phyloP scores from a whole-genome alignment of 441 rosid genomes.

The Adansonia grandidieri region DNA sequence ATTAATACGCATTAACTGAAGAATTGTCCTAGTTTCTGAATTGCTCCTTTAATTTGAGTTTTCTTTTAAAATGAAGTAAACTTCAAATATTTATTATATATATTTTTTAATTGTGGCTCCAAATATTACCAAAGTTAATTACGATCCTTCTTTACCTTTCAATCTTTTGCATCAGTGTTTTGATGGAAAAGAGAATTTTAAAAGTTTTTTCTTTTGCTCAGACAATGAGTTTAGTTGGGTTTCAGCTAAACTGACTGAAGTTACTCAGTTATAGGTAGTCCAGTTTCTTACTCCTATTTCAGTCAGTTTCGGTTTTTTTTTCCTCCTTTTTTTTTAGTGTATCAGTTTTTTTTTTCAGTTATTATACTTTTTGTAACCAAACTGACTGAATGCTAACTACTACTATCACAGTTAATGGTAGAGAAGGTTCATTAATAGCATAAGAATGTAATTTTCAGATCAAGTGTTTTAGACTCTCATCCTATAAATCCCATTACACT shows the following conservation, averaged over 20 bases:
- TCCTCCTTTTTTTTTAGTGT: neutral
- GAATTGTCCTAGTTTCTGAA: neutral
- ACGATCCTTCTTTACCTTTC: neutral
- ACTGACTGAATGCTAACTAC: neutral
- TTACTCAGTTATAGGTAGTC: neutral
- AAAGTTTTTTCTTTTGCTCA: neutral
- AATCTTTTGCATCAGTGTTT: neutral
- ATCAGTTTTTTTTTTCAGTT: neutral
- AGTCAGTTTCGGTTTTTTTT: neutral
- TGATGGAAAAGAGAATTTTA: neutral
- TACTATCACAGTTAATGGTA: neutral
- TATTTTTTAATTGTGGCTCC: too few relatives aligned
- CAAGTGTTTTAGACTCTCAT: neutral
- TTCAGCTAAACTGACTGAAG: neutral
- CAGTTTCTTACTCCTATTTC: neutral
- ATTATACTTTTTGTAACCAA: neutral
- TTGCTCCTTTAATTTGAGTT: neutral
- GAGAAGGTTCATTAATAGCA: neutral
- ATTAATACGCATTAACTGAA: neutral
- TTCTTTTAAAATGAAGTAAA: neutral
- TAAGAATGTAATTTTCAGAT: neutral
- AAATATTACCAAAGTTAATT: neutral
- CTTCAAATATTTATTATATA: too few relatives aligned
- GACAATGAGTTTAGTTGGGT: neutral
- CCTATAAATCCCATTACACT: neutral